Conservation (phyloP, 768 basidiomycete genomes). For the Nidularia sp. region DNA sequence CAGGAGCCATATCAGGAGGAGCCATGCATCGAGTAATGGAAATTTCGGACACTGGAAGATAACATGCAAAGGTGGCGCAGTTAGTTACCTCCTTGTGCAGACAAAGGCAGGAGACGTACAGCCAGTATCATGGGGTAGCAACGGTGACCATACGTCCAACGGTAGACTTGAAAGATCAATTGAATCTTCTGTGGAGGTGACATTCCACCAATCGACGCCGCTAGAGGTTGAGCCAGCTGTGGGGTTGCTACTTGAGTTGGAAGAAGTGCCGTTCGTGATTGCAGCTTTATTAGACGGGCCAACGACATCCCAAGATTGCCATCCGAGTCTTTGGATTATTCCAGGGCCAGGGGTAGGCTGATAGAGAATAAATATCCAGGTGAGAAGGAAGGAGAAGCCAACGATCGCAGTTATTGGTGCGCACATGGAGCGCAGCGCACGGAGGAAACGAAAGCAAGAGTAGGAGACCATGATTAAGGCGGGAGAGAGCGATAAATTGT, state of each 20-base stretch:
- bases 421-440: conserved; percentile 50
- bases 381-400: conserved; percentile 68
- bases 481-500: conserved; percentile 1
- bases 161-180: conserved; percentile 70
- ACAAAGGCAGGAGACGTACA: conserved; percentile 37
- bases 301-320: conserved; percentile 85
- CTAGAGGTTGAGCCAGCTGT: conserved; percentile 12
- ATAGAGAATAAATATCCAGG: conserved; percentile 76
- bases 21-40: conserved; percentile 64
- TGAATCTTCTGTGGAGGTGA: conserved; percentile 32
- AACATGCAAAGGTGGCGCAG: not conserved
- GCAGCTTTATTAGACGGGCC: conserved; percentile 17
- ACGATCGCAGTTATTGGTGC: conserved; percentile 58
- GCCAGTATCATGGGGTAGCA: conserved; percentile 74
- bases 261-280: conserved; percentile 4
- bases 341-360: conserved; percentile 77
- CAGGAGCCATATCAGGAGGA: conserved; percentile 49
- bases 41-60: conserved; percentile 71
- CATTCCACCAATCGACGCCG: conserved; percentile 71
- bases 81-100: not conserved
- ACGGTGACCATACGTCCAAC: conserved; percentile 74
- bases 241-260: conserved; percentile 5
- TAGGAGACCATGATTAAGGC: conserved; percentile 29
- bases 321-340: conserved; percentile 67
- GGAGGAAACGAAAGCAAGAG: conserved; percentile 37